These are phyloP conservation scores for Kalmusia sp. DNA, from an alignment of 2,329 filamentous ascomycete genomes.

Conservation along the genomic window DNA sequence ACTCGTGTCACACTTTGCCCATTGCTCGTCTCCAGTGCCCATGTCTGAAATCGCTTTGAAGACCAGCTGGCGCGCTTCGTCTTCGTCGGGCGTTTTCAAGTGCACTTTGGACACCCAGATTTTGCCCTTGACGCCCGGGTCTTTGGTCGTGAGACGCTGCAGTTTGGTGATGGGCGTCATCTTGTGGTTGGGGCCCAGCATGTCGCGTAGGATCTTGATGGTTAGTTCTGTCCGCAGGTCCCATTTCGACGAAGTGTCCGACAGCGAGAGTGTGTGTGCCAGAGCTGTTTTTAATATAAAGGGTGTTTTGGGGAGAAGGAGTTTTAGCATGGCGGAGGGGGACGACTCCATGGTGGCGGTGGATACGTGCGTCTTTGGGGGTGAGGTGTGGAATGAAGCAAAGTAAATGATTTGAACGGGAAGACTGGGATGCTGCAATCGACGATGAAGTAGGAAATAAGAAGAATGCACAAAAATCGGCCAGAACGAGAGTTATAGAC, in stretches of 20 bases:
- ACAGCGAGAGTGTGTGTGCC: conserved; percentile 70
- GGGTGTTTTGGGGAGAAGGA: conserved; percentile 57
- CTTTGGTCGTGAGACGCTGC: conserved; percentile 69
- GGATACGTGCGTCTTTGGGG: background rate
- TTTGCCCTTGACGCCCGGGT: conserved; percentile 74
- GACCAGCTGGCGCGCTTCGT: conserved; percentile 62
- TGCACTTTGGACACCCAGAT: conserved; percentile 82
- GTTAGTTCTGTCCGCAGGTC: conserved; percentile 78
- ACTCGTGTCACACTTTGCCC: conserved; percentile 57
- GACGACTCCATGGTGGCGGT: conserved; percentile 40
- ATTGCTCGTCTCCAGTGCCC: conserved; percentile 46
- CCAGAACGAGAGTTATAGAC: background rate
- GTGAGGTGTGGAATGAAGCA: background rate
- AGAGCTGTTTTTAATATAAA: conserved; percentile 68
- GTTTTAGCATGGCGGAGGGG: conserved; percentile 40
- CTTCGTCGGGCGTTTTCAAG: conserved; percentile 64
- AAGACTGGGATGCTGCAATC: too few relatives aligned
- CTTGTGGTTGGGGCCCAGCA: conserved; percentile 37
- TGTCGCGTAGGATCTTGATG: conserved; percentile 71
- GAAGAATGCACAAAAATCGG: background rate
- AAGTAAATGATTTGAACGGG: background rate
- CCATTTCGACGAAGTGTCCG: conserved; percentile 76
- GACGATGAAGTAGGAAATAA: background rate
- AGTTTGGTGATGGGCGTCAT: conserved; percentile 36
- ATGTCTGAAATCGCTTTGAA: conserved; percentile 65